Evolutionary conservation across 139 green algal species (phyloP).

Genomic region (Zygnema circumcarinatum): DNA sequence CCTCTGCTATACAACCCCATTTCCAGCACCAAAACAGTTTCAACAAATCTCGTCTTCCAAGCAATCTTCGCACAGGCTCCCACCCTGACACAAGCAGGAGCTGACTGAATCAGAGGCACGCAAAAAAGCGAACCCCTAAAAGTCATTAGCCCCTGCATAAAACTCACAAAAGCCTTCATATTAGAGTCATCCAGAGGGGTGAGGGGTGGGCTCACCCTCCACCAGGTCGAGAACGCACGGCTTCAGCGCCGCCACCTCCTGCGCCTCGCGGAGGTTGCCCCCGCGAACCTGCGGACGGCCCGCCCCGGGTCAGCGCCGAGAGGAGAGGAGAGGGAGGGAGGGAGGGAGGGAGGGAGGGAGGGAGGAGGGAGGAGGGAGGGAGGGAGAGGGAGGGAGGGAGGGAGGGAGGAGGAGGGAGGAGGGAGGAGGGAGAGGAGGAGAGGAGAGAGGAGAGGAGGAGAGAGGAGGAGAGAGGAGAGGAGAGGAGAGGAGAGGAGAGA

Average conservation of each 20-base stretch:
- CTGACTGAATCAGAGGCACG: no score
- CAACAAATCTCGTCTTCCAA: no score
- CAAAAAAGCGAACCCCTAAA: no score
- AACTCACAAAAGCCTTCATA: no score
- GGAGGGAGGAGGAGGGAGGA: not conserved
- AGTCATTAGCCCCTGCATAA: no score
- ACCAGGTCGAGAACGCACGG: constrained; percentile 55
- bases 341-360: not conserved
- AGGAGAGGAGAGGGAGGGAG: not conserved
- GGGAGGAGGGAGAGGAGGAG: not conserved
- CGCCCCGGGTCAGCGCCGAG: not conserved
- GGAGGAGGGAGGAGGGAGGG: not conserved
- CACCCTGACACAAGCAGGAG: not conserved
- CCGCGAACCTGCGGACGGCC: constrained; percentile 31
- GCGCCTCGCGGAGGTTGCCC: constrained; percentile 32
- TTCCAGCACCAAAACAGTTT: no score
- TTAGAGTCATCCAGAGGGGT: no score
- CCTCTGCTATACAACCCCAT: constrained; percentile 40
- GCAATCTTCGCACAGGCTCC: no score
- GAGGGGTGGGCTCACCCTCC: constrained; percentile 27
- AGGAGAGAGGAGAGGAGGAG: not conserved
- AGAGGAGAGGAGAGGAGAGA: not conserved
- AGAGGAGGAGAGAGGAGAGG: not conserved
- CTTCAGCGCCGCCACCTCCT: constrained; percentile 53
- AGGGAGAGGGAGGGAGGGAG: not conserved